A percentile compares a stretch with the other conserved stretches of the same genome.
These are phyloP conservation scores for Erodium trifolium DNA, from an alignment of 441 rosid genomes.

Conservation along the genomic window DNA sequence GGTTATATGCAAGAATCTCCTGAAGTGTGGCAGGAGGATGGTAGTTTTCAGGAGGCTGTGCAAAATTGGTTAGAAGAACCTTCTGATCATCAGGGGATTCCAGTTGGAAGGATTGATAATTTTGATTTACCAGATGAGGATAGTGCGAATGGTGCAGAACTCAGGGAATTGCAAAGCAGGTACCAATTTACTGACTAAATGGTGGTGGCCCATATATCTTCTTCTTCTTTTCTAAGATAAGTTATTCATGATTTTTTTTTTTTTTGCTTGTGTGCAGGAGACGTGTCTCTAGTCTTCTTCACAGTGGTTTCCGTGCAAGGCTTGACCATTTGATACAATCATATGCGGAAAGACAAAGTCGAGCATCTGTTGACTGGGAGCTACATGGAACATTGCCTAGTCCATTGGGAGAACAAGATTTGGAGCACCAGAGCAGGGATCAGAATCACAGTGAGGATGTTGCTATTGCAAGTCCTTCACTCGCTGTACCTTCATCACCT, in stretches of 20 bases:
- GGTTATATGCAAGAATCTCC: conserved; percentile 29
- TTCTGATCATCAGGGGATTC: conserved; percentile 38
- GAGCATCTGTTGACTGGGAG: conserved; percentile 54
- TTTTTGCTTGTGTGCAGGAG: conserved; percentile 51
- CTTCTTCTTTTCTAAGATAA: neutral
- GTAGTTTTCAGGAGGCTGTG: conserved; percentile 40
- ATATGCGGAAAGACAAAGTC: conserved; percentile 79
- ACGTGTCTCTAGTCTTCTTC: conserved; percentile 87
- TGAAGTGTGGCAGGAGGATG: conserved; percentile 35
- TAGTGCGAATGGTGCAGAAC: conserved; percentile 50
- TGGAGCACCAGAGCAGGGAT: conserved; percentile 44
- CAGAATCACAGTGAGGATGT: conserved; percentile 40
- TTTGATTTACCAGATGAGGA: conserved; percentile 54
- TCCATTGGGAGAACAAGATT: conserved; percentile 35
- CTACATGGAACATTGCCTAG: conserved; percentile 42
- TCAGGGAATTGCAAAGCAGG: conserved; percentile 84
- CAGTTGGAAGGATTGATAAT: conserved; percentile 38
- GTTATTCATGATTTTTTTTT: neutral
- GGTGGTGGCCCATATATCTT: conserved; percentile 3
- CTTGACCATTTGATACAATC: conserved; percentile 81
- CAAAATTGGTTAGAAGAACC: conserved; percentile 51
- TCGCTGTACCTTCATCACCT: conserved; percentile 40
- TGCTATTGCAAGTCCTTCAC: conserved; percentile 34
- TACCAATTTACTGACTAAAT: conserved; percentile 19
- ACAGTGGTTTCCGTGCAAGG: conserved; percentile 75